Conservation (phyloP, 2,329 filamentous ascomycete genomes). For the Sarocladiaceae sp. region DNA sequence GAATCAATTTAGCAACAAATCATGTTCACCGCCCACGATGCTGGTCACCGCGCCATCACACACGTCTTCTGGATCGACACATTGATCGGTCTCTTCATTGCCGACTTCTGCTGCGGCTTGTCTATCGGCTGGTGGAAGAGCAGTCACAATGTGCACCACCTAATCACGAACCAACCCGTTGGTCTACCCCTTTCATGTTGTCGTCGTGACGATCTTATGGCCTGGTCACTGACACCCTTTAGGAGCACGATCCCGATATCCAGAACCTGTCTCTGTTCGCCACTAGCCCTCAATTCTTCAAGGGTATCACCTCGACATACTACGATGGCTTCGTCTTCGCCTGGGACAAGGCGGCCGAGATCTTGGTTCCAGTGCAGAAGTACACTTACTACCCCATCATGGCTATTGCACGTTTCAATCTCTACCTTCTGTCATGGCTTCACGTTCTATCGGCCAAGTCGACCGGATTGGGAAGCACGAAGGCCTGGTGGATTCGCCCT, state of each 20-base stretch:
- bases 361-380: conserved; percentile 57
- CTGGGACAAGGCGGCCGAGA: conserved; percentile 57
- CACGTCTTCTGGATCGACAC: conserved; percentile 54
- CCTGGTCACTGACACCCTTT: neutral
- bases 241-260: conserved; percentile 55
- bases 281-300: conserved; percentile 61
- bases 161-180: conserved; percentile 59
- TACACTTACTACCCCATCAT: conserved; percentile 68
- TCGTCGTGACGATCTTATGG: neutral
- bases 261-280: conserved; percentile 69
- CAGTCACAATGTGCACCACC: conserved; percentile 65
- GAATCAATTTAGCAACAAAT: conserved; percentile 58
- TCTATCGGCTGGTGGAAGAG: conserved; percentile 69
- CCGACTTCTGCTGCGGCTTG: conserved; percentile 61
- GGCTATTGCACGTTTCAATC: conserved; percentile 66
- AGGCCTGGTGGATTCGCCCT: conserved; percentile 64
- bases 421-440: conserved; percentile 64
- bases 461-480: conserved; percentile 25
- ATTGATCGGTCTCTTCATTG: conserved; percentile 58
- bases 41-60: conserved; percentile 60
- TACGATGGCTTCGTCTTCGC: conserved; percentile 58
- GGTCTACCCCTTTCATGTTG: conserved; percentile 15
- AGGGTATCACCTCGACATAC: conserved; percentile 55
- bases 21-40: conserved; percentile 65
- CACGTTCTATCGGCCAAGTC: conserved; percentile 52